Conservation (phyloP, 2,329 filamentous ascomycete species). For the Penicillium sp. region DNA sequence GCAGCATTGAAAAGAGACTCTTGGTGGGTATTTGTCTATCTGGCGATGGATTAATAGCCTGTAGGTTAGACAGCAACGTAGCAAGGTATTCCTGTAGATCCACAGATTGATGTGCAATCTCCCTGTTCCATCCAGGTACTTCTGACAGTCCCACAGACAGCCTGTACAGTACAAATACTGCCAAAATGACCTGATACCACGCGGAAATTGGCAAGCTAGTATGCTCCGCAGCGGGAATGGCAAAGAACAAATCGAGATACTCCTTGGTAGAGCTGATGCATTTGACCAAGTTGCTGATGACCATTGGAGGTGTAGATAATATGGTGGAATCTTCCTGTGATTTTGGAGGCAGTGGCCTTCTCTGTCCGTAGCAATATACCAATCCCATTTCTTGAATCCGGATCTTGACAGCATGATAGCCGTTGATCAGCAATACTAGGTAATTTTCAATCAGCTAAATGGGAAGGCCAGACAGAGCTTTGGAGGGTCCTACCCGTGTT, state of each 20-base stretch:
- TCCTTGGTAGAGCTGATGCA: conserved; percentile 11
- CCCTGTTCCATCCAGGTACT: conserved; percentile 11
- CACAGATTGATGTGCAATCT: conserved; percentile 13
- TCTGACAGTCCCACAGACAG: conserved; percentile 10
- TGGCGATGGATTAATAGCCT: conserved; percentile 4
- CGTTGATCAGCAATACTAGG: conserved; percentile 12
- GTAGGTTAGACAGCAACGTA: conserved; percentile 1
- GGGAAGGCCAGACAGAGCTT: background rate
- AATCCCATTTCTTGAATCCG: conserved; percentile 16
- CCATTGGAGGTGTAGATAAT: conserved; percentile 7
- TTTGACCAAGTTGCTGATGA: conserved; percentile 13
- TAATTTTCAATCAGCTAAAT: background rate
- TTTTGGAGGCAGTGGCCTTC: conserved; percentile 3
- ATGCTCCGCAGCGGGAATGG: conserved; percentile 5
- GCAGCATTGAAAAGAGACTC: conserved; percentile 16
- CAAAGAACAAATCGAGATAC: conserved; percentile 10
- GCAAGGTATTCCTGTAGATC: conserved; percentile 11
- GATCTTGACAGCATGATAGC: conserved; percentile 12
- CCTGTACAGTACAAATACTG: conserved; percentile 16
- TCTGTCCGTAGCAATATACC: conserved; percentile 15
- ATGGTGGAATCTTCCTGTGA: conserved; percentile 7
- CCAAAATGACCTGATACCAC: conserved; percentile 16
- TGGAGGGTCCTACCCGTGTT: conserved; percentile 7
- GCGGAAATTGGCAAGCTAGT: conserved; percentile 10
- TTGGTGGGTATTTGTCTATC: conserved; percentile 12